Conservation (phyloP, 805 yeast genomes). For the Candida gorgasii region DNA sequence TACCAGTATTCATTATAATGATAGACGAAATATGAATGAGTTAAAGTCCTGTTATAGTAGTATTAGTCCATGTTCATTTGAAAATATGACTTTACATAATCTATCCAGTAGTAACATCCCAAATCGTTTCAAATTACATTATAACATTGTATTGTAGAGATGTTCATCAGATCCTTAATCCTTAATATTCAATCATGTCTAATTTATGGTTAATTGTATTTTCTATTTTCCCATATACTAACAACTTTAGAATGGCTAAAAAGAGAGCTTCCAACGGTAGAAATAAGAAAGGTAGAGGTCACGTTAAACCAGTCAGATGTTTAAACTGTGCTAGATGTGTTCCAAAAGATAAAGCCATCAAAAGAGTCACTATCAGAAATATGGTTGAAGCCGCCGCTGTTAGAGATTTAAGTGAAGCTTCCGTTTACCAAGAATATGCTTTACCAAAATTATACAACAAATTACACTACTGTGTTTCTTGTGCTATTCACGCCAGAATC, state of each 20-base stretch:
- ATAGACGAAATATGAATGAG: background rate
- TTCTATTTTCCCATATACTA: constrained; percentile 19
- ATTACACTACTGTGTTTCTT: constrained; percentile 99
- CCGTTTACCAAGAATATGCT: constrained; percentile 98
- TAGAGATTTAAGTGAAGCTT: constrained; percentile 99
- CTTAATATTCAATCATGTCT: too few species aligned
- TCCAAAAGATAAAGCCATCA: constrained; percentile 99
- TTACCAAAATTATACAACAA: constrained; percentile 99
- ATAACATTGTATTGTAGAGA: too few species aligned
- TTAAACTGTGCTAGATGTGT: constrained; percentile 99
- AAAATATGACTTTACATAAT: too few species aligned
- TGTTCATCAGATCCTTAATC: too few species aligned
- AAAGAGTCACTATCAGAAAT: constrained; percentile 99
- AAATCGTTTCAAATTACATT: too few species aligned
- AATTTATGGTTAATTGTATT: background rate
- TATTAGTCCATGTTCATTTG: too few species aligned
- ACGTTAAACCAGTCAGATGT: constrained; percentile 99
- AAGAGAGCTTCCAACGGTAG: constrained; percentile 99
- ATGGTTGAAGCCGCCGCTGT: constrained; percentile 99
- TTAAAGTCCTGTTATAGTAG: background rate
- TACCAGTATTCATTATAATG: background rate
- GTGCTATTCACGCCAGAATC: constrained; percentile 99
- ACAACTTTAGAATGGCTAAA: constrained; percentile 79
- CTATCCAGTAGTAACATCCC: too few species aligned
- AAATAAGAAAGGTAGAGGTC: constrained; percentile 99